Evolutionary conservation across 2,329 filamentous ascomycete genomes (phyloP), one percentile per base, ranked within the genome.

Genomic region (Pseudocercospora ulei): DNA sequence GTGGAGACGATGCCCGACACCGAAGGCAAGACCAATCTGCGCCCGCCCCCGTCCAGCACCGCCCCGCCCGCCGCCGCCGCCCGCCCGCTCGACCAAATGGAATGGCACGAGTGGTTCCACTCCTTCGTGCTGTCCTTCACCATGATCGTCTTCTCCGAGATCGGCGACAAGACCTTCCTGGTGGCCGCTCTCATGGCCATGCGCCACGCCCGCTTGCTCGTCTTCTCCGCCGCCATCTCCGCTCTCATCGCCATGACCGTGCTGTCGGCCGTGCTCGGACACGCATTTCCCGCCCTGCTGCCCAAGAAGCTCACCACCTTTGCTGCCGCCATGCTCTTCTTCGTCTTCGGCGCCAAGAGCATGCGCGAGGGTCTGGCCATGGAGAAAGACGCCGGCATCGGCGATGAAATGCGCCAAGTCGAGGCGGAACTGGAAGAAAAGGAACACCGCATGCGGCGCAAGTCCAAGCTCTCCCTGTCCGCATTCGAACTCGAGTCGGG

Each of bases 171-270:
- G 67, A 98, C 90, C 0, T 98, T 98, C 68, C 72, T 98, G 27
- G 85, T 98, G 13, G 90, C 90, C 4, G 88, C 87, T 5, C 75
- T 98, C 11, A 98, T 98, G 90, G 90, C 90, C 7, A 98, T 98
- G 90, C 90, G 94, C 60, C 88, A 98, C 56, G 82, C 90, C 46
- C 80, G 90, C 36, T 68, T 94, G 48, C 73, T 96, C 7, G 90
- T 98, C 46, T 98, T 98, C 65, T 82, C 84, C 1, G 86, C 90
- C 5, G 90, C 90, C n/a, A 88, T 94, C 54, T 78, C 80, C 37
- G 92, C 90, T 6, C 71, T 98, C 29, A 75, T 94, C 43, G 75
- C 58, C 24, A 98, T 98, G 90, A 98, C 90, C 0, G 73, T 96
- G 6, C 73, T 98, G 9, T 96, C 90, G 1, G 90, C 90, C 5